These are phyloP conservation scores for Talaromyces sp. DNA, from an alignment of 2,329 filamentous ascomycete genomes.

Conservation along the genomic window DNA sequence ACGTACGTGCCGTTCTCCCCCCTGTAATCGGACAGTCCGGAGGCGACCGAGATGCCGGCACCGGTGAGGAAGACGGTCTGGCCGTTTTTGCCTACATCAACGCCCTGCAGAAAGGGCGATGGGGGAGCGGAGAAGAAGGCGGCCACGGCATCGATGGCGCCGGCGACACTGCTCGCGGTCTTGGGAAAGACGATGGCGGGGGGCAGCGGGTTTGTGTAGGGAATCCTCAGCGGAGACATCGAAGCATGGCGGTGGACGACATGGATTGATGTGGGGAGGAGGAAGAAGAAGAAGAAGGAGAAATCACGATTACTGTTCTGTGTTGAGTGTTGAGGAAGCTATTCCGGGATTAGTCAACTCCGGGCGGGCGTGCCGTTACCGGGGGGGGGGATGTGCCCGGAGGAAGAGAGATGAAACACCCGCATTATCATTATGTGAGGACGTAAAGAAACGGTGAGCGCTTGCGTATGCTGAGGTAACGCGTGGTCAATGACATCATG, in stretches of 20 bases:
- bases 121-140: slow-evolving; percentile 67
- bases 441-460: too few relatives aligned
- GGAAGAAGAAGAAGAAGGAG: neutral
- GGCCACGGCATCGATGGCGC: slow-evolving; percentile 71
- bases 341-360: neutral
- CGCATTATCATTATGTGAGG: too few relatives aligned
- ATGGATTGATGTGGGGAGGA: neutral
- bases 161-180: slow-evolving; percentile 63
- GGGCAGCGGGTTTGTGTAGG: slow-evolving; percentile 79
- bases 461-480: too few relatives aligned
- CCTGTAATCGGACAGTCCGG: slow-evolving; percentile 87
- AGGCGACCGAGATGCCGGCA: slow-evolving; percentile 89
- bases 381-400: neutral
- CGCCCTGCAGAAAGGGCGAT: slow-evolving; percentile 44
- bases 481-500: too few relatives aligned
- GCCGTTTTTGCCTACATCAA: slow-evolving; percentile 42
- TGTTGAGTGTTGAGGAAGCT: neutral
- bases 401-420: neutral
- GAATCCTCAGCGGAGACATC: slow-evolving; percentile 76
- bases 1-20: slow-evolving; percentile 88
- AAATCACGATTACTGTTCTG: neutral
- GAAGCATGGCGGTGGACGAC: slow-evolving; percentile 40
- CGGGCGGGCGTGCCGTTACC: neutral
- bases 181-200: slow-evolving; percentile 69
- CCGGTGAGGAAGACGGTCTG: slow-evolving; percentile 68